Evolutionary conservation across 139 green algal species (phyloP), one percentile per base, ranked within the genome.

Genomic region (Coccomyxa sp.): DNA sequence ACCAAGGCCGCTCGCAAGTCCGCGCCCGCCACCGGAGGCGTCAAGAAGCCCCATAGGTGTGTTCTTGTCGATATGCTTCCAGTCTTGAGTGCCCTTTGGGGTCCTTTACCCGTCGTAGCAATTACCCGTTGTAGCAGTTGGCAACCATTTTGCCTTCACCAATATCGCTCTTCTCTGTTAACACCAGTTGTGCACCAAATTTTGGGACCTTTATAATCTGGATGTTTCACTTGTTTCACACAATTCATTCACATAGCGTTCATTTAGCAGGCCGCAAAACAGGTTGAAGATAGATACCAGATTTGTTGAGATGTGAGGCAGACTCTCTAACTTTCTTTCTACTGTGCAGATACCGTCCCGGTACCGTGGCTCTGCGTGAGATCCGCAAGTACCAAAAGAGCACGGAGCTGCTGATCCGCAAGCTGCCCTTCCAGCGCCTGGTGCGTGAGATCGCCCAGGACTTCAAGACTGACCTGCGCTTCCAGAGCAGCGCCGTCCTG

Each of bases 381-480:
- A 98, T 98, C 92, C 66, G 95, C 83, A 98, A 97, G 93, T 98
- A 98, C 93, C 95, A 98, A 91, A 98, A 98, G 93, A 94, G 88
- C 81, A 97, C 93, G 10, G 94, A 98, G 92, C 90, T 95, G 87
- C 93, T 98, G 31, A 98, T 98, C 91, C 92, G 95, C 88, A 98
- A 98, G 93, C 92, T 98, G 88, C 95, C 95, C 82, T 98, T 98
- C 92, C 96, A 98, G 95, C 92, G 96, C 79, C 93, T 99, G 82
- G 96, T 99, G 17, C 93, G 96, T 83, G 96, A 99, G 91, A 99
- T 99, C 77, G 96, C 96, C 59, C 96, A 99, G 94, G 96, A 99
- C 92, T 99, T 98, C 96, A 99, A 99, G 95, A 98, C 96, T 77
- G 96, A 99, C 94, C 93, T 99, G 89, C 92, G 97, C 83, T 99